Conservation (phyloP, 352 stramenopile genomes). For the Phytophthora multivora region DNA sequence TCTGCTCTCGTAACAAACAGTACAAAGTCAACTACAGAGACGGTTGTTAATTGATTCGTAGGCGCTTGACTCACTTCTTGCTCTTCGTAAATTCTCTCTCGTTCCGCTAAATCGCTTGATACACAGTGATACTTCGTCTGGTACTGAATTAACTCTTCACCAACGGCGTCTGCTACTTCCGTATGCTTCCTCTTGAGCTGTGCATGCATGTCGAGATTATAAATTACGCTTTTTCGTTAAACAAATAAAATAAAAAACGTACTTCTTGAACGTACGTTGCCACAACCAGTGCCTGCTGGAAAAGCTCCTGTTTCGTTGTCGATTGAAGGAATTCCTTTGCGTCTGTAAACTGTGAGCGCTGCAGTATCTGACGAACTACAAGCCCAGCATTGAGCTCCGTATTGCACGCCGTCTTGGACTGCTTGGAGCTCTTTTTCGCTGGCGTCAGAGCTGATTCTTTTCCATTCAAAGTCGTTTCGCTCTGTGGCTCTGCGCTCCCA, state of each 20-base stretch:
- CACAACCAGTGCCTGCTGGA: conserved; percentile 48
- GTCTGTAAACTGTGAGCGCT: conserved; percentile 48
- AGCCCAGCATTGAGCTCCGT: conserved; percentile 38
- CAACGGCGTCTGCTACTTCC: conserved; percentile 24
- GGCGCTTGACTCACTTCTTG: conserved; percentile 25
- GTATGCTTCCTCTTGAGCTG: conserved; percentile 31
- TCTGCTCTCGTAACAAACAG: not conserved
- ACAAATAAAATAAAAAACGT: not conserved
- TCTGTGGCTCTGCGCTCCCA: not conserved
- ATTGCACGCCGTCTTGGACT: not conserved
- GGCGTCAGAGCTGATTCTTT: not conserved
- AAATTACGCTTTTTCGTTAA: no score
- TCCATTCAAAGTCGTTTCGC: not conserved
- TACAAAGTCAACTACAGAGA: no score
- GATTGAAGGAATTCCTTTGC: conserved; percentile 39
- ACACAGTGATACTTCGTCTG: conserved; percentile 32
- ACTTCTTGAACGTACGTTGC: conserved; percentile 54
- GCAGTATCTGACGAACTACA: conserved; percentile 56
- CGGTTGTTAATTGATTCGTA: no score
- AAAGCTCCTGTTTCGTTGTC: conserved; percentile 51
- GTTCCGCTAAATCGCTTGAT: conserved; percentile 32
- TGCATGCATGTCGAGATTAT: not conserved
- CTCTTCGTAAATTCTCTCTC: conserved; percentile 12
- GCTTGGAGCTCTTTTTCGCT: conserved; percentile 12
- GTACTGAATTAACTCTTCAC: conserved; percentile 22